phyloP scores from a whole-genome alignment of 768 basidiomycete species.

The Pholiota microspora region DNA sequence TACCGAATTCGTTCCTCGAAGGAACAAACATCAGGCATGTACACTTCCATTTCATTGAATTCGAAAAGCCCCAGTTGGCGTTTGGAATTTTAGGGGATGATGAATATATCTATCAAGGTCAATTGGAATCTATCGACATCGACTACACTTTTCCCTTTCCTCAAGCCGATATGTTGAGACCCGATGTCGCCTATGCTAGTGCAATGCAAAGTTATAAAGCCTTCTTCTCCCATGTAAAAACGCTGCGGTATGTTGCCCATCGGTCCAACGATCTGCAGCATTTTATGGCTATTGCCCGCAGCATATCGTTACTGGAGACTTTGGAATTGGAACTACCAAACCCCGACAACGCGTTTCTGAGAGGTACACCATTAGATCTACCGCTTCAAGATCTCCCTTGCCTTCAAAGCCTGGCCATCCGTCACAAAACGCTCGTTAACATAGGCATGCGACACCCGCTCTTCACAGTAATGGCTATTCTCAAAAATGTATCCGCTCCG shows the following conservation, averaged over 20 bases:
- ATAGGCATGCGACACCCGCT: constrained; percentile 9
- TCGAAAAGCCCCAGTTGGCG: constrained; percentile 1
- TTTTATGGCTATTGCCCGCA: constrained; percentile 4
- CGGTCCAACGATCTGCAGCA: constrained; percentile 11
- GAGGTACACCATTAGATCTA: not conserved
- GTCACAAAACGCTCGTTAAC: constrained; percentile 10
- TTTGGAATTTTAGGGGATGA: constrained; percentile 6
- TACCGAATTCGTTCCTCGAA: constrained; percentile 13
- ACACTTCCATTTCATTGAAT: constrained; percentile 13
- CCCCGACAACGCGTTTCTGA: constrained; percentile 5
- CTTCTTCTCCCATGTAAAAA: constrained; percentile 9
- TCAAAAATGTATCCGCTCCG: constrained; percentile 2
- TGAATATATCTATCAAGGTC: constrained; percentile 10
- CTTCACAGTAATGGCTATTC: constrained; percentile 7
- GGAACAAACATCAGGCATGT: constrained; percentile 13
- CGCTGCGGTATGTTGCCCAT: constrained; percentile 10
- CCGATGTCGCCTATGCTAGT: not conserved
- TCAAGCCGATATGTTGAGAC: not conserved
- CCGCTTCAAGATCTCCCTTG: constrained; percentile 9
- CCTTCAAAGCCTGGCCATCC: constrained; percentile 8
- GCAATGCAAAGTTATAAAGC: constrained; percentile 3
- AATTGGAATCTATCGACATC: constrained; percentile 14
- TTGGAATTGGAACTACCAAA: constrained; percentile 11
- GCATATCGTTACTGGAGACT: constrained; percentile 7
- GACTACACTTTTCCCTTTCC: constrained; percentile 17